These are phyloP conservation scores for Mycosarcoma maydis DNA, from an alignment of 1,284 basidiomycete species.

Conservation along the genomic window DNA sequence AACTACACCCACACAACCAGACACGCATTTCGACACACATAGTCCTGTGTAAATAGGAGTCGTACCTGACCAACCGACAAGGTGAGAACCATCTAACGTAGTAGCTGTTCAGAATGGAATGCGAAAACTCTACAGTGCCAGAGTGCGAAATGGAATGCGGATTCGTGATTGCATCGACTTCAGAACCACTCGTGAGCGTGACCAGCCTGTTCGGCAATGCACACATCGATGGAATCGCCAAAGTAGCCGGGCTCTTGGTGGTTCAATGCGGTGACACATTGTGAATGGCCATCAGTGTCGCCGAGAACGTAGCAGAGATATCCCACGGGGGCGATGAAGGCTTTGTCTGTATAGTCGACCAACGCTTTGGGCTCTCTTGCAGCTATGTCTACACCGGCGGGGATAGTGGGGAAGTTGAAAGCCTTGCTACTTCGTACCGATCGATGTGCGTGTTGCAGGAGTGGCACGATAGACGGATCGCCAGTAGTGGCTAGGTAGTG, in stretches of 20 bases:
- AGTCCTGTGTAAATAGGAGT: too few relatives aligned
- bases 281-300: constrained; percentile 33
- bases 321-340: constrained; percentile 57
- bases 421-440: constrained; percentile 10
- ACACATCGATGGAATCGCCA: constrained; percentile 60
- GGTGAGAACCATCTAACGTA: too few relatives aligned
- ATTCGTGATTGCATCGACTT: not conserved
- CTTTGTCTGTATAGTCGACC: constrained; percentile 57
- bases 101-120: too few relatives aligned
- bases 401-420: constrained; percentile 50
- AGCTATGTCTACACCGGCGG: constrained; percentile 46
- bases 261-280: constrained; percentile 40
- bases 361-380: constrained; percentile 20
- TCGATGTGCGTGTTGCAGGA: constrained; percentile 47
- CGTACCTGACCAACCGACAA: too few relatives aligned
- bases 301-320: constrained; percentile 56
- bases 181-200: constrained; percentile 45
- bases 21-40: too few relatives aligned
- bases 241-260: constrained; percentile 50
- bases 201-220: constrained; percentile 57
- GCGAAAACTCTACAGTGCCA: too few relatives aligned
- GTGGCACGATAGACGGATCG: constrained; percentile 48
- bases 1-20: too few relatives aligned
- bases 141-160: too few relatives aligned
- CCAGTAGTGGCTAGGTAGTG: constrained; percentile 57